Percentiles rank a stretch among this genome's conserved stretches.
Conservation (phyloP, 352 stramenopile genomes). For the Pythium plurisporium region DNA sequence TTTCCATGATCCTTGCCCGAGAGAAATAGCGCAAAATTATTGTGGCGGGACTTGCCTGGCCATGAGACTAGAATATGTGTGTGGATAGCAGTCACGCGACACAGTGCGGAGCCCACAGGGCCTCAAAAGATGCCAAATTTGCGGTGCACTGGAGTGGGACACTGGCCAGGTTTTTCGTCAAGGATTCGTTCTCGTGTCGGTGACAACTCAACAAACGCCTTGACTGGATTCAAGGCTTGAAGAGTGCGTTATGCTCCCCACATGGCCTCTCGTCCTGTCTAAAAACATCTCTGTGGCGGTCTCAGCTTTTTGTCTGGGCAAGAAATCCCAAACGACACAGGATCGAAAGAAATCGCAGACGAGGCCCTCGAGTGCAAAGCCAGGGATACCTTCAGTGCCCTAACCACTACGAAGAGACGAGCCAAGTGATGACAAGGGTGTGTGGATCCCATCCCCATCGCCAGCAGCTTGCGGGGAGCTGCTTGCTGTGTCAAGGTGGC, state of each 20-base stretch:
- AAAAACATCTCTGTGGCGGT: too few species aligned
- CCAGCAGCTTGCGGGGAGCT: too few species aligned
- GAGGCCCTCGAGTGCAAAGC: neutral
- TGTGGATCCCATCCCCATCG: too few species aligned
- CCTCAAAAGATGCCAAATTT: too few species aligned
- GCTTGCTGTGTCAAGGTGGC: too few species aligned
- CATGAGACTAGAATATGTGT: too few species aligned
- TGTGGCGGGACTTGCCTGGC: too few species aligned
- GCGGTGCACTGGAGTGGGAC: neutral
- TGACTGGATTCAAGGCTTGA: slow-evolving; percentile 19
- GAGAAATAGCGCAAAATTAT: too few species aligned
- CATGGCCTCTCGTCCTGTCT: slow-evolving; percentile 20
- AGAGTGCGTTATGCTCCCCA: slow-evolving; percentile 1
- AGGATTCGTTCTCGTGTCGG: neutral
- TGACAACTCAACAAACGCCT: slow-evolving; percentile 14
- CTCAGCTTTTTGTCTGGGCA: too few species aligned
- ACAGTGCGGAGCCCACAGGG: too few species aligned
- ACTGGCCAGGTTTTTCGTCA: slow-evolving; percentile 1
- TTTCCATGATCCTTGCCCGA: too few species aligned
- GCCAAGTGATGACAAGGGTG: slow-evolving; percentile 9
- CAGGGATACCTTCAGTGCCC: neutral
- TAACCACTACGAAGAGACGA: slow-evolving; percentile 19
- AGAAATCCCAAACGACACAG: slow-evolving; percentile 1
- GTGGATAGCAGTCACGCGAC: too few species aligned
- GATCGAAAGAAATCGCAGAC: slow-evolving; percentile 18